Base-by-base conservation (phyloP, 768 basidiomycete species). In the Phaffia australis region DNA sequence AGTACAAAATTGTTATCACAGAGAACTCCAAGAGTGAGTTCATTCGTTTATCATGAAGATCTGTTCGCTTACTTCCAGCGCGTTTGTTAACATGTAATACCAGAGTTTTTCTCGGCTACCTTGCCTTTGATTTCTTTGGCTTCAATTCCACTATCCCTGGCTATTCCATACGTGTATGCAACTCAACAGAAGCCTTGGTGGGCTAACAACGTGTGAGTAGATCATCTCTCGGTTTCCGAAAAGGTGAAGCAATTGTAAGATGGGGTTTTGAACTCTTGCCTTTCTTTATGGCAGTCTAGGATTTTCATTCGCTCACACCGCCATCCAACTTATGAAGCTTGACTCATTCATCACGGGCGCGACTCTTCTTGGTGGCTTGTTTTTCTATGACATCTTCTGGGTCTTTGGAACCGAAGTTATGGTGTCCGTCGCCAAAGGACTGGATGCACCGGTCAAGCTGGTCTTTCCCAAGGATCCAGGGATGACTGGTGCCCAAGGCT, bases 271-370 rank as follows among this genome's bases (percentile, higher is more conserved):
- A 51, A 16, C 50, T 16, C 18, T 16, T 51, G 16, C 23, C 21
- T 54, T 7, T n/a, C 29, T 7, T 8, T 3, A n/a, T 27, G 18
- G 16, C 49, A 59, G 42, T 46, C 49, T 84, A 52, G 81, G 80
- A 0, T 75, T 95, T 60, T 88, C 89, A 1, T 88, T 94, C 74
- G 83, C 86, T 29, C 84, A 87, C 75, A 88, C 86, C 70, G 86
- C 89, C 3, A 78, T 97, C 60, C 81, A 84, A 48, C 75, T 92
- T 68, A 79, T 97, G 71, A 87, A 85, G 75, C 76, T 97, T 42
- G 94, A 98, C 76, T 88, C 88, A 11, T 94, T 97, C 80, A 77
- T 81, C 72, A 95, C 94, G 19, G 94, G 91, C 8, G 81, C 81
- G 50, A 83, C 90, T 68, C 81, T 97, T 3, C 80, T 99, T 6